A percentile compares a stretch with the other conserved stretches of the same genome.
phyloP scores from a whole-genome alignment of 305 asterid genomes.

The Fraxinus greggii region DNA sequence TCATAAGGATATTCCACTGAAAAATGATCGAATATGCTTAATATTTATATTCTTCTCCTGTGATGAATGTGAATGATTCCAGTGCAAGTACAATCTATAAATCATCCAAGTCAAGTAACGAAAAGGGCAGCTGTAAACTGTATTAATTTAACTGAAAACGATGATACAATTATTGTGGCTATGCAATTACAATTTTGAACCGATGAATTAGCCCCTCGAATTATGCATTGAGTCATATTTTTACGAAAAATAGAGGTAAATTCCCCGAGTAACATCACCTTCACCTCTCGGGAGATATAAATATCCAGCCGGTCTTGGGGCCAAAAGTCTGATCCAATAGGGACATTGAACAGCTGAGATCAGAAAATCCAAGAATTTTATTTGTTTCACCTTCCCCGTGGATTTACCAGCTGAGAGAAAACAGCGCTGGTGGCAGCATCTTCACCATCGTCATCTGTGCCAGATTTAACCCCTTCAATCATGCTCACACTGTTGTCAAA shows the following conservation, averaged over 20 bases:
- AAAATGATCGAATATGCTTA: not conserved
- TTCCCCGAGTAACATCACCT: conserved; percentile 32
- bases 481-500: conserved; percentile 83
- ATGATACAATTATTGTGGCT: conserved; percentile 37
- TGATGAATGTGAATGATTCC: conserved; percentile 4
- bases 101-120: not conserved
- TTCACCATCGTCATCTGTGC: conserved; percentile 82
- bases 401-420: conserved; percentile 98
- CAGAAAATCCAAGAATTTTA: not conserved
- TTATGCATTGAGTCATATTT: conserved; percentile 35
- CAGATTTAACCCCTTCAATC: conserved; percentile 64
- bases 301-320: conserved; percentile 18
- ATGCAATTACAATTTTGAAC: conserved; percentile 36
- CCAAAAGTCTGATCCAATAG: conserved; percentile 19
- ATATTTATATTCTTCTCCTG: conserved; percentile 14
- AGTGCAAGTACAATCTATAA: conserved; percentile 5
- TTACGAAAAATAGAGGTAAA: conserved; percentile 20
- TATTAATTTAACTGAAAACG: conserved; percentile 34
- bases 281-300: conserved; percentile 25
- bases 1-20: not conserved
- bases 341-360: not conserved
- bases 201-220: conserved; percentile 36
- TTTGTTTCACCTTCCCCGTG: conserved; percentile 79
- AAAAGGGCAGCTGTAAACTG: conserved; percentile 25
- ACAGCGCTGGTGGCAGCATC: conserved; percentile 93